Percentiles rank a stretch among this genome's conserved stretches.
Evolutionary conservation across 2,329 filamentous ascomycete genomes (phyloP).

Genomic region (Alternaria sp.): DNA sequence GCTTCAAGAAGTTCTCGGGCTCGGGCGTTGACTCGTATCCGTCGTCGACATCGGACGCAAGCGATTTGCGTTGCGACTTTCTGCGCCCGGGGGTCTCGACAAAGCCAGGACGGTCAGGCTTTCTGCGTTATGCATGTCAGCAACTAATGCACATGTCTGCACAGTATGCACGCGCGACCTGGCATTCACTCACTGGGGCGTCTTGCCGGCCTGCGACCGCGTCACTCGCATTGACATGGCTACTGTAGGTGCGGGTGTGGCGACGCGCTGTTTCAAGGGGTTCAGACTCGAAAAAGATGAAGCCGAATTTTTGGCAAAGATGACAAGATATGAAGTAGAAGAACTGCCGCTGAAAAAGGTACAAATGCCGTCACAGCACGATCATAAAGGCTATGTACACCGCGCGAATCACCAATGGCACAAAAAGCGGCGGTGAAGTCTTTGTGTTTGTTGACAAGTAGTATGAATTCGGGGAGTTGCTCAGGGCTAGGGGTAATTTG

Average conservation of each 20-base stretch:
- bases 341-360: not conserved
- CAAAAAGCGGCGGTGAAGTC: not conserved
- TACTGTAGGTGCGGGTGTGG: slow-evolving; percentile 16
- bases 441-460: slow-evolving; percentile 31
- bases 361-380: slow-evolving; percentile 11
- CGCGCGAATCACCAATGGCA: slow-evolving; percentile 13
- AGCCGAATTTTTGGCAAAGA: not conserved
- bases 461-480: slow-evolving; percentile 16
- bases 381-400: slow-evolving; percentile 8
- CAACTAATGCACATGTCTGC: slow-evolving; percentile 1
- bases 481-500: not conserved
- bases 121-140: slow-evolving; percentile 41
- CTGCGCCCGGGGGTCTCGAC: slow-evolving; percentile 57
- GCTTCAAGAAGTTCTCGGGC: slow-evolving; percentile 32
- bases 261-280: slow-evolving; percentile 22
- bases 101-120: slow-evolving; percentile 52
- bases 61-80: slow-evolving; percentile 52
- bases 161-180: not conserved
- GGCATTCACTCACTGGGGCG: slow-evolving; percentile 50
- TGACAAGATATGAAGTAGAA: not conserved
- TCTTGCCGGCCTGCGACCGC: slow-evolving; percentile 57
- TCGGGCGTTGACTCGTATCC: slow-evolving; percentile 46
- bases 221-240: slow-evolving; percentile 52
- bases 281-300: not conserved
- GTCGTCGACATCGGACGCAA: slow-evolving; percentile 29